These are phyloP conservation scores for Carex sylvatica DNA, from an alignment of 202 grass and related monocot genomes.

Conservation along the genomic window DNA sequence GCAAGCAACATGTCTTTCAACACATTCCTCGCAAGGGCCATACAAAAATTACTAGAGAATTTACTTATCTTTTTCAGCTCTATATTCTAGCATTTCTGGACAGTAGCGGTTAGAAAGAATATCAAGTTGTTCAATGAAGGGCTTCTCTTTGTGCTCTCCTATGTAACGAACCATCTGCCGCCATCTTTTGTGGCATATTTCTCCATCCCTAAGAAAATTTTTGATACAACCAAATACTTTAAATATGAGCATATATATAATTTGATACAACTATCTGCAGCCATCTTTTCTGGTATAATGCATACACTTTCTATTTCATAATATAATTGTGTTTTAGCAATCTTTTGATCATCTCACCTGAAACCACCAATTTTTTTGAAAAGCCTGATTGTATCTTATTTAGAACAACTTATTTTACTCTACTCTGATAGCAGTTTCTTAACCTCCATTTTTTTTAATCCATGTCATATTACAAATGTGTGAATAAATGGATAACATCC, in stretches of 20 bases:
- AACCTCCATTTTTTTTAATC: background rate
- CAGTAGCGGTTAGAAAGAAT: slow-evolving; percentile 48
- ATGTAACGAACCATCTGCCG: slow-evolving; percentile 60
- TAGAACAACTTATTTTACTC: background rate
- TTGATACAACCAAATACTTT: slow-evolving; percentile 6
- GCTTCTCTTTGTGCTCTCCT: slow-evolving; percentile 48
- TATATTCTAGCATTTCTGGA: slow-evolving; percentile 61
- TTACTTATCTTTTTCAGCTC: slow-evolving; percentile 30
- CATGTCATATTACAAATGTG: too few relatives aligned
- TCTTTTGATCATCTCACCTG: background rate
- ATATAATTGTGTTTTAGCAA: slow-evolving; percentile 2
- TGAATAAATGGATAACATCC: too few relatives aligned
- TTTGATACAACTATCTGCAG: background rate
- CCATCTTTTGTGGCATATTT: slow-evolving; percentile 60
- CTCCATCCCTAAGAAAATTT: slow-evolving; percentile 48
- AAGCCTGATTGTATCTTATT: background rate
- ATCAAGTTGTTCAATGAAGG: slow-evolving; percentile 73
- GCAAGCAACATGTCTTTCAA: background rate
- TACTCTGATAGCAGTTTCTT: background rate
- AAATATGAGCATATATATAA: background rate
- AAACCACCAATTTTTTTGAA: background rate
- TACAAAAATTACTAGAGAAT: background rate
- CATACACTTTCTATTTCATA: background rate
- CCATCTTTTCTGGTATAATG: background rate
- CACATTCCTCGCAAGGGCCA: background rate